Evolutionary conservation across 495 filamentous ascomycete genomes (phyloP), one percentile per base, ranked within the genome.

Genomic region (Hamigera avellanea): DNA sequence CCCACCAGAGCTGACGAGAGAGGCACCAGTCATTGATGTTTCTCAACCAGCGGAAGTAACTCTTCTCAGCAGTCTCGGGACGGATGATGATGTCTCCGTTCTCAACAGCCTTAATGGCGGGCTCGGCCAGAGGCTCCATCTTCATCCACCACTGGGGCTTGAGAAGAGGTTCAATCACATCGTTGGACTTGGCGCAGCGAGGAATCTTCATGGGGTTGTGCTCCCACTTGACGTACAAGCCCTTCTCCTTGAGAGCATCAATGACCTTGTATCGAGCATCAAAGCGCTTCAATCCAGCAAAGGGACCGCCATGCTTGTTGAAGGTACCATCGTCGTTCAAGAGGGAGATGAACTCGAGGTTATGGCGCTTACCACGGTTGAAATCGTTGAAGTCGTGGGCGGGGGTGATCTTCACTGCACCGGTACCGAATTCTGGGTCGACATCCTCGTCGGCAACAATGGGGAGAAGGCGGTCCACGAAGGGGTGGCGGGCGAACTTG

Each of bases 1-100:
- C 83, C 82, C 83, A 88, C 83, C 83, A 89, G 15, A 89, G 70
- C 56, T 89, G 83, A 43, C 83, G 62, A 6, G 79, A 83, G 25
- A 89, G 59, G 62, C 83, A 89, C 83, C 83, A 86, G 52, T 87
- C 83, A 33, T 85, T 78, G 53, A 85, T 70, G 43, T 75, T 73
- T 26, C 68, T 54, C 63, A 88, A 66, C 83, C 83, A 88, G 33
- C 71, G 68, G 51, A 66, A 77, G 52, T 84, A 88, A 44, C 59
- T 75, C 62, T 77, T 81, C 59, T 81, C 74, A 1, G 75, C 69
- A 25, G 62, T 68, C 48, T 80, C 77, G n/a, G 83, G 83, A 28
- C 61, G 53, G 35, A 89, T 81, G 52, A 75, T 76, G 54, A 89
- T 75, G 21, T 77, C 61, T 15, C 80, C 81, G 19, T 75, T 63